Conservation (phyloP, 805 yeast species). For the Yarrowia yakushimensis region DNA sequence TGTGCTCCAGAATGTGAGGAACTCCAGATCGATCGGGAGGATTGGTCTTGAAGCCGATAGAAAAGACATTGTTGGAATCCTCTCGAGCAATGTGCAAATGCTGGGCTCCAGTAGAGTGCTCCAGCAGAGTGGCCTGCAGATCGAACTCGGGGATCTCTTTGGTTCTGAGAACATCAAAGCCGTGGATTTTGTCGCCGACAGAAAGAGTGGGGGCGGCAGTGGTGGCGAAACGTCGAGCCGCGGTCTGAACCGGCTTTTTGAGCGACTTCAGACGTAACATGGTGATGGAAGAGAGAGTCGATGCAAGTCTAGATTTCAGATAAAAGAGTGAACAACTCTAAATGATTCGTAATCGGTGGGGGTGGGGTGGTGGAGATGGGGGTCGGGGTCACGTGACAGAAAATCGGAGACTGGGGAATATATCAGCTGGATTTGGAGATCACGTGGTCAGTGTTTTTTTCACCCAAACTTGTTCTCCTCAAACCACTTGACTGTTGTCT, state of each 20-base stretch:
- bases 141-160: slow-evolving; percentile 77
- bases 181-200: slow-evolving; percentile 35
- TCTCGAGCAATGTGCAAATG: slow-evolving; percentile 84
- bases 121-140: slow-evolving; percentile 68
- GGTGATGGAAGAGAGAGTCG: neutral
- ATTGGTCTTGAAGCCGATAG: slow-evolving; percentile 85
- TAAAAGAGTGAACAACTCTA: neutral
- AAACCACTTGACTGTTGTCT: neutral
- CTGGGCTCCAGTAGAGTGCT: slow-evolving; percentile 70
- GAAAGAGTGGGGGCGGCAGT: neutral
- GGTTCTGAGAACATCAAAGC: slow-evolving; percentile 63
- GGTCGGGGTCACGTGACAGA: neutral
- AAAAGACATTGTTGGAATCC: slow-evolving; percentile 83
- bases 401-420: neutral
- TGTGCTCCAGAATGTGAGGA: slow-evolving; percentile 94
- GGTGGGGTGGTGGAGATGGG: neutral
- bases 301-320: neutral
- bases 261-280: slow-evolving; percentile 11
- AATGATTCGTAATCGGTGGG: neutral
- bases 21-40: slow-evolving; percentile 95
- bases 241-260: neutral
- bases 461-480: too few species aligned
- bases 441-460: neutral
- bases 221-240: slow-evolving; percentile 1
- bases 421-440: neutral